Percentiles rank a stretch among this genome's conserved stretches.
Conservation (phyloP, 1,139 yeast genomes). For the Pichia norvegensis region DNA sequence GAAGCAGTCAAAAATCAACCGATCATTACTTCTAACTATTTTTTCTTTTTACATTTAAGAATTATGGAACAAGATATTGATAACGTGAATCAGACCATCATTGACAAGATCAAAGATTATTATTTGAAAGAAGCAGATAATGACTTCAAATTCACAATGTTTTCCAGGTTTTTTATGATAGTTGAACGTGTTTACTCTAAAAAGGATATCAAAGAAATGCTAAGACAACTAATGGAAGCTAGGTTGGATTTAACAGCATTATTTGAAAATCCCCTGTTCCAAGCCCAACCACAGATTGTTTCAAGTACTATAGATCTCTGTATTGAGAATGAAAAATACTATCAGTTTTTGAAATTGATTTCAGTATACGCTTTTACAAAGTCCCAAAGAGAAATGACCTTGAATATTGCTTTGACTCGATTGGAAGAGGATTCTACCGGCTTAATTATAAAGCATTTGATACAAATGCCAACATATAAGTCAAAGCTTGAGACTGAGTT, state of each 20-base stretch:
- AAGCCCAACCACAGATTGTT: slow-evolving; percentile 39
- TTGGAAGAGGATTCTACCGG: slow-evolving; percentile 13
- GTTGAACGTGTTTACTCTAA: slow-evolving; percentile 33
- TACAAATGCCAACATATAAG: slow-evolving; percentile 43
- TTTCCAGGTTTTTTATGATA: slow-evolving; percentile 52
- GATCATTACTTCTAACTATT: slow-evolving; percentile 19
- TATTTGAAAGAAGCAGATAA: slow-evolving; percentile 15
- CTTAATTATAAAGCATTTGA: slow-evolving; percentile 30
- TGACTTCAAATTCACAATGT: slow-evolving; percentile 26
- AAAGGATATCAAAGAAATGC: slow-evolving; percentile 19
- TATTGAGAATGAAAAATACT: slow-evolving; percentile 4
- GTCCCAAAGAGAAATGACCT: slow-evolving; percentile 32
- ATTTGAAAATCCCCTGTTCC: slow-evolving; percentile 29
- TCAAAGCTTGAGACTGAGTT: slow-evolving; percentile 43
- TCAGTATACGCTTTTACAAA: slow-evolving; percentile 48
- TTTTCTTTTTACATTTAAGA: slow-evolving; percentile 39
- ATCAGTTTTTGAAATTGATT: slow-evolving; percentile 24
- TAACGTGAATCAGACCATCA: slow-evolving; percentile 13
- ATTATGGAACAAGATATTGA: slow-evolving; percentile 37
- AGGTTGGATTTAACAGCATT: slow-evolving; percentile 13
- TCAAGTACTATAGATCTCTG: slow-evolving; percentile 26
- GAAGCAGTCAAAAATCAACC: not conserved
- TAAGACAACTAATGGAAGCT: slow-evolving; percentile 12
- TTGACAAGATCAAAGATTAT: slow-evolving; percentile 28
- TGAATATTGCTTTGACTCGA: slow-evolving; percentile 30